Evolutionary conservation across 2,329 filamentous ascomycete species (phyloP).

Genomic region (Exserohilum turcica): DNA sequence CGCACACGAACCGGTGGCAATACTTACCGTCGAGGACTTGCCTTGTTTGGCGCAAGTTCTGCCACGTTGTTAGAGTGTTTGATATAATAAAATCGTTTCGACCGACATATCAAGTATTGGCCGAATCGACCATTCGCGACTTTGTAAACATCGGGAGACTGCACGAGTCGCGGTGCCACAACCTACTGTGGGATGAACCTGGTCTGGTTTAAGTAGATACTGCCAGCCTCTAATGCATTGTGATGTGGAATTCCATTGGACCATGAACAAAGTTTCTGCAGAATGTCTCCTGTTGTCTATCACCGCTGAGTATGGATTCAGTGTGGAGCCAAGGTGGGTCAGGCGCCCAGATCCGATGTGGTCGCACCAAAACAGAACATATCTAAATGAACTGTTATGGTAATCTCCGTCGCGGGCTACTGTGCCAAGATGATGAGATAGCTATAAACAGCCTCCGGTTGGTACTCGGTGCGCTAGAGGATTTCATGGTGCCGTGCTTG

Average conservation of each 20-base stretch:
- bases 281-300: not conserved
- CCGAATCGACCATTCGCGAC: too few relatives aligned
- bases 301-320: not conserved
- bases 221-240: not conserved
- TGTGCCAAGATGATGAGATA: too few relatives aligned
- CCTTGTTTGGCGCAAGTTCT: not conserved
- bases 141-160: not conserved
- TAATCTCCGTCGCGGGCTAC: too few relatives aligned
- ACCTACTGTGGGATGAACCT: not conserved
- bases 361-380: too few relatives aligned
- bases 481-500: not conserved
- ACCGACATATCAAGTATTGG: not conserved
- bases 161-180: not conserved
- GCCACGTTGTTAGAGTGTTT: not conserved
- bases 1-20: constrained; percentile 3
- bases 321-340: not conserved
- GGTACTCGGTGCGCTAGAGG: not conserved
- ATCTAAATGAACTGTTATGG: too few relatives aligned
- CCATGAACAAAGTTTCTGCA: not conserved
- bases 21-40: not conserved
- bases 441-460: not conserved
- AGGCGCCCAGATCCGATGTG: too few relatives aligned
- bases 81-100: not conserved
- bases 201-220: not conserved
- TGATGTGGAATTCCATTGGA: not conserved